Base-by-base conservation (phyloP, 2,329 filamentous ascomycete genomes). In the Cyphellophora europaea region DNA sequence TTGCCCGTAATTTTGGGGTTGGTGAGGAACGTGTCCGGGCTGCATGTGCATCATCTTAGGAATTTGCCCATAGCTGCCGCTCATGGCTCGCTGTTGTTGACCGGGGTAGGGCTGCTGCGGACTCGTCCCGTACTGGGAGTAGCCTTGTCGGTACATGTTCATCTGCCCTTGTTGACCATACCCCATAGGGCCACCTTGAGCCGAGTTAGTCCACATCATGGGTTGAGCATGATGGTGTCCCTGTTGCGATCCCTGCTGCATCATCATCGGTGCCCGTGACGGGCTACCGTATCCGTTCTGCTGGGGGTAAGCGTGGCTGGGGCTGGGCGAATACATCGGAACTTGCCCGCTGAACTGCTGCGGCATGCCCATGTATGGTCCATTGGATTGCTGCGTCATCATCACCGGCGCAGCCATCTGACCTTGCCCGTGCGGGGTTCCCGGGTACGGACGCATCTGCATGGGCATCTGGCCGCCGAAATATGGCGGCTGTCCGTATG, bases 171-270 rank as follows among this genome's bases (percentile, higher is more conserved):
- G 82, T 48, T 82, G 82, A 19, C 76, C 74, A 40, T 44, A 48
- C 13, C 30, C 69, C 67, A 58, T 81, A 87, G 39, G 40, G 35
- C 77, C 74, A 23, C 82, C 81, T 54, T 86, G 82, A 51, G 78
- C 81, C 21, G 41, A 42, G 11, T 40, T 35, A 31, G 43, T 41
- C 31, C 42, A 50, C 44, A 50, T 50, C 45, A 50, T 49, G 53
- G 81, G 84, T 53, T 80, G 80, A 35, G 69, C 78, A 28, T 80
- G 80, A 50, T 79, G 67, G 54, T 93, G 86, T 27, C 88, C 87
- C 57, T 93, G 88, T 53, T 95, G 89, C 17, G 88, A 95, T 36
- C 85, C 85, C 62, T 94, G 86, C 47, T 88, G 88, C 51, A 80
- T 83, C 89, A 96, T 96, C 79, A 93, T 86, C 2, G 85, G 80